Percentiles rank a stretch among this genome's conserved stretches.
These are phyloP conservation scores for Bacidia gigantensis DNA, from an alignment of 495 filamentous ascomycete genomes.

Conservation along the genomic window DNA sequence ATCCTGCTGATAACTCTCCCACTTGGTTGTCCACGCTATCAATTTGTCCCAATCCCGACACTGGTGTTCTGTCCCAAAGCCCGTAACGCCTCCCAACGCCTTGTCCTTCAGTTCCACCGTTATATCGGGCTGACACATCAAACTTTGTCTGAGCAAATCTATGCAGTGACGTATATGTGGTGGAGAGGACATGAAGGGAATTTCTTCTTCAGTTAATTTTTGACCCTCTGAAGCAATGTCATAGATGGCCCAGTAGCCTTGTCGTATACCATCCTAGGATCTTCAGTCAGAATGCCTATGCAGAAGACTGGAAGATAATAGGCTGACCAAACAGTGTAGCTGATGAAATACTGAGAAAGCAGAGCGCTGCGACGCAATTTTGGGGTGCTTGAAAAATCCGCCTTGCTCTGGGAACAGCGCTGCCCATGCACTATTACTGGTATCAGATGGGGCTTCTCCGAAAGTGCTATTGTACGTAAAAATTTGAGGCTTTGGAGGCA, in stretches of 20 bases:
- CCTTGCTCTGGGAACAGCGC: constrained; percentile 15
- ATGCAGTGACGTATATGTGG: constrained; percentile 17
- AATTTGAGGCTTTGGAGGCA: no score
- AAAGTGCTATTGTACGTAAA: no score
- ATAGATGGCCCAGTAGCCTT: constrained; percentile 3
- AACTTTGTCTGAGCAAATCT: constrained; percentile 15
- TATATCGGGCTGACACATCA: constrained; percentile 17
- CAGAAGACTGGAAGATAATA: neutral
- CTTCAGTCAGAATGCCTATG: neutral
- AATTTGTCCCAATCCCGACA: constrained; percentile 12
- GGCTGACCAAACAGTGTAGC: constrained; percentile 15
- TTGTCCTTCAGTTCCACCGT: constrained; percentile 13
- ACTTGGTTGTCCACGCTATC: constrained; percentile 5
- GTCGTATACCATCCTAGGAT: constrained; percentile 3
- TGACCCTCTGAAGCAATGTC: neutral
- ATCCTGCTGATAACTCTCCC: neutral
- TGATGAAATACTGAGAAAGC: constrained; percentile 17
- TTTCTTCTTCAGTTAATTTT: constrained; percentile 2
- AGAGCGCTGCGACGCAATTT: constrained; percentile 11
- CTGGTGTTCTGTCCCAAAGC: constrained; percentile 11
- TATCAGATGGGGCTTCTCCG: no score
- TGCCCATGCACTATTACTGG: no score
- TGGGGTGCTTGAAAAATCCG: constrained; percentile 15
- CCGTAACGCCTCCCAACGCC: constrained; percentile 12
- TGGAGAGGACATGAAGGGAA: constrained; percentile 10